Evolutionary conservation across 2,329 filamentous ascomycete genomes (phyloP), one percentile per base, ranked within the genome.

Genomic region (Fusarium burgessii): DNA sequence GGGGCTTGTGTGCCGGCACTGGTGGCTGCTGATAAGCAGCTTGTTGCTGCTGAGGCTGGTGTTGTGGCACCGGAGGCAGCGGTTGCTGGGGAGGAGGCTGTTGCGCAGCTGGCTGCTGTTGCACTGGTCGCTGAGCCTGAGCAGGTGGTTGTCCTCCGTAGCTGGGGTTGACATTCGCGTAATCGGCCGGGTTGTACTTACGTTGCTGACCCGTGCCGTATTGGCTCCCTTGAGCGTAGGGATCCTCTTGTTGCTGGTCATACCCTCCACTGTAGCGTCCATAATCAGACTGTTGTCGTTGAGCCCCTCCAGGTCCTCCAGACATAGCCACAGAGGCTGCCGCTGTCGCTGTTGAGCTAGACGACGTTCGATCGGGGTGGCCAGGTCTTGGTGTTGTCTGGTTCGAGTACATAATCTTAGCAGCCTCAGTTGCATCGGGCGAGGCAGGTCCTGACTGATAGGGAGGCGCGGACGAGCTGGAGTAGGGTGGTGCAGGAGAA

Each of bases 141-240:
- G 76, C 77, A 33, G 77, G 70, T 9, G 75, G 61, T 57, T 78
- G 79, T 35, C 66, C 73, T 42, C 72, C 81, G 72, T 86, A 90
- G 57, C 80, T 74, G 29, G 78, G 77, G 75, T 84, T 86, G 73
- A 89, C 87, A 76, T 86, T 89, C 64, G 91, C 92, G 78, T 95
- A 96, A 70, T 91, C 91, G 27, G 89, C 89, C 32, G 93, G 93
- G 78, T 96, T 93, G 79, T 96, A 96, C 73, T 89, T 89, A 42
- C 89, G 84, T 72, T 91, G 89, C 68, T 86, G 82, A 18, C 77
- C 70, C 47, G 78, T 72, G 14, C 77, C 76, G 50, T 82, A 78
- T 59, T 80, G 79, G 29, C 75, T 78, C n/a, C 74, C 73, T 55
- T 78, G 76, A 40, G 70, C 75, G 64, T 82, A 82, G 6, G 76